Evolutionary conservation across 768 basidiomycete genomes (phyloP), one percentile per base, ranked within the genome.

Genomic region (Amanita fuliginea): DNA sequence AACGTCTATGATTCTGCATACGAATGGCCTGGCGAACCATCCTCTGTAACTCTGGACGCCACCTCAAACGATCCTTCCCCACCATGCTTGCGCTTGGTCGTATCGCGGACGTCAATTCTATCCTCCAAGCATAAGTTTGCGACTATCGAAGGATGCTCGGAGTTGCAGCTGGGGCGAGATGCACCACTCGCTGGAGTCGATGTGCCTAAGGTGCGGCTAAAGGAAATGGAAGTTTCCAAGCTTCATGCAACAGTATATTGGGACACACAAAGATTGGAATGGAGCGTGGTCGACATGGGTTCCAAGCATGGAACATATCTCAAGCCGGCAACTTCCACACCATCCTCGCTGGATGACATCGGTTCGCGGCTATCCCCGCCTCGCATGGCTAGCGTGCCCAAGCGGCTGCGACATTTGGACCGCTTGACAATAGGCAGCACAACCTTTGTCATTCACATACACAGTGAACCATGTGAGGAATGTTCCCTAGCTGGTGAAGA

Each of bases 141-240:
- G 16, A 59, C 72, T 24, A 46, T 73, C 37, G 72, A 75, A 55
- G 65, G 74, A 3, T 77, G 79, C 57, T 64, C 72, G 8, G 81
- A 87, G 60, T 68, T 81, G 3, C 81, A 89, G 56, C 69, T 92
- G 51, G 89, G 89, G 13, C 73, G 89, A 32, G 89, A 92, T 60
- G 68, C 77, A 1, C 64, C 73, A 2, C 53, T 47, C 8, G 35
- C 67, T 34, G 79, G 77, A 9, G 72, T 68, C 21, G 64, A 67
- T 9, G 77, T 64, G 4, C 83, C 86, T 9, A 73, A 80, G 24
- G 69, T 92, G 47, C 77, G 89, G 40, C 65, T 92, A 32, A 87
- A 84, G 64, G 87, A 91, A 65, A 83, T 92, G 80, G 75, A 77
- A 53, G 86, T 90, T 9, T 88, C 85, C 2, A 91, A 90, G 63